phyloP scores from a whole-genome alignment of 495 filamentous ascomycete species.

The Darksidea phi region DNA sequence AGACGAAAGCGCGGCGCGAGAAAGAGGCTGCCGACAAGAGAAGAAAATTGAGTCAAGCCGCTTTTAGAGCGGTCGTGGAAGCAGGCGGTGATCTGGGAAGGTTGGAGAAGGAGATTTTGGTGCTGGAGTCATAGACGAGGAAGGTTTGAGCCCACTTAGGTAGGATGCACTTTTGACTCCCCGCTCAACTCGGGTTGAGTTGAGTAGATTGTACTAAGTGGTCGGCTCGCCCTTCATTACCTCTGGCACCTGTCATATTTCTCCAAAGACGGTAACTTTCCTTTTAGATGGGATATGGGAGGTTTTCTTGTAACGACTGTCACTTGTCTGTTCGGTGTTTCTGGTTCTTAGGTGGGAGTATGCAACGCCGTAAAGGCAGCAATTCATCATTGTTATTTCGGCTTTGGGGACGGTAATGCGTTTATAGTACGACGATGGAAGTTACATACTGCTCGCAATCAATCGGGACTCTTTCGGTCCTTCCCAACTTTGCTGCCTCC shows the following conservation, averaged over 20 bases:
- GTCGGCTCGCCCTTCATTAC: background rate
- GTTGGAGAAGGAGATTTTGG: conserved; percentile 44
- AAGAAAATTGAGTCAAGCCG: conserved; percentile 70
- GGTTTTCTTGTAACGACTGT: background rate
- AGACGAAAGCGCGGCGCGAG: conserved; percentile 90
- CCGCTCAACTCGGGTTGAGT: too few species aligned
- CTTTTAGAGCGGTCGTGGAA: conserved; percentile 68
- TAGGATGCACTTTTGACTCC: background rate
- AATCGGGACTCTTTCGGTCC: background rate
- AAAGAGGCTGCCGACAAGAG: conserved; percentile 79
- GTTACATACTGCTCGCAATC: background rate
- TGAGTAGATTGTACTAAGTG: background rate
- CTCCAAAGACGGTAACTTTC: too few species aligned
- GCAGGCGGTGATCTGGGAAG: conserved; percentile 73
- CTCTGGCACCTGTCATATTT: background rate
- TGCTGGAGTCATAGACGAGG: conserved; percentile 3
- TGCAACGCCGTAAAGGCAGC: too few species aligned
- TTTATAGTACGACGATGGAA: background rate
- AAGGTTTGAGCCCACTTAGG: too few species aligned
- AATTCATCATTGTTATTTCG: background rate
- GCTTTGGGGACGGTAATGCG: conserved; percentile 9
- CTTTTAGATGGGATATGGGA: too few species aligned
- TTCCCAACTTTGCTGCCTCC: too few species aligned
- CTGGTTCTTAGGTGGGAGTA: too few species aligned
- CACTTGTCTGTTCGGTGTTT: background rate